Percentiles rank a stretch among this genome's conserved stretches.
Conservation (phyloP, 305 asterid genomes). For the Solanum chacoense region DNA sequence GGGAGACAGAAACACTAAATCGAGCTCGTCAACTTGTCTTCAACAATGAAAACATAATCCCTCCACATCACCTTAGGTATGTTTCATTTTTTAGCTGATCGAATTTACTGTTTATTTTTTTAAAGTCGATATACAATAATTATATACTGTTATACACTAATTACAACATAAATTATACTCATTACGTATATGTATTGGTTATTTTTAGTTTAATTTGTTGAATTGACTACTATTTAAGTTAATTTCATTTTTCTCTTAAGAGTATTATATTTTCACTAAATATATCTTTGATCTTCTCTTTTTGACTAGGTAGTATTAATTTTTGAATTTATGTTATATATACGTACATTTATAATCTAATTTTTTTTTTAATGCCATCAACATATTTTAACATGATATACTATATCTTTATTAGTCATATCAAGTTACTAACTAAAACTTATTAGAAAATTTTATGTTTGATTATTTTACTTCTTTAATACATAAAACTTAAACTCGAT, state of each 20-base stretch:
- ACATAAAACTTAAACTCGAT: not conserved
- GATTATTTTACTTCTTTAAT: not conserved
- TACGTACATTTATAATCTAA: not conserved
- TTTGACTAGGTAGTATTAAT: not conserved
- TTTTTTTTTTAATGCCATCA: not conserved
- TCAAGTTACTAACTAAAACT: not conserved
- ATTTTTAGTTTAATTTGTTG: not conserved
- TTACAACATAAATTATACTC: not conserved
- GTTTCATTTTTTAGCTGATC: not conserved
- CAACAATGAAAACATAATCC: conserved; percentile 44
- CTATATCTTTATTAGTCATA: not conserved
- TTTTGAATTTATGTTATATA: not conserved
- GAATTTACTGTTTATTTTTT: not conserved
- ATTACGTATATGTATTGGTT: not conserved
- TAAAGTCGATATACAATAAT: not conserved
- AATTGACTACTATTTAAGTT: not conserved
- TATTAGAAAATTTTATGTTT: not conserved
- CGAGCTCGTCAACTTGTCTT: conserved; percentile 82
- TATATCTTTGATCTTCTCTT: not conserved
- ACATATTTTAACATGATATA: not conserved
- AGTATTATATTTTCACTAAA: not conserved
- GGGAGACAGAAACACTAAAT: conserved; percentile 90
- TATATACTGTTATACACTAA: not conserved
- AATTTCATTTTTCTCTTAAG: not conserved
- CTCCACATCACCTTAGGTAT: conserved; percentile 47